A percentile compares a stretch with the other conserved stretches of the same genome.
phyloP scores from a whole-genome alignment of 2,329 filamentous ascomycete genomes.

The Diaporthe sp. region DNA sequence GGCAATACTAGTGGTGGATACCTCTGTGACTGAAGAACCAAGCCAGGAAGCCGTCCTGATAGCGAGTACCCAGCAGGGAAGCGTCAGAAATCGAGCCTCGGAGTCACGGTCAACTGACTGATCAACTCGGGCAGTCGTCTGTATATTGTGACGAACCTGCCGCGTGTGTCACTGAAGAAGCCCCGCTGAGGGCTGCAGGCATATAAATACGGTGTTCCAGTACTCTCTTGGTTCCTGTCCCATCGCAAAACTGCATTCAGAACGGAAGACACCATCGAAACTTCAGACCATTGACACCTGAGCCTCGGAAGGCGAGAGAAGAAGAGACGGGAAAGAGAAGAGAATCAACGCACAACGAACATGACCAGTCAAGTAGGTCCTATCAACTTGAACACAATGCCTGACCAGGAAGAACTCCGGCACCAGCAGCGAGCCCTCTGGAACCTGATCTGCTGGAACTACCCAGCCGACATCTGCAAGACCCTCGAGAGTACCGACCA shows the following conservation, averaged over 20 bases:
- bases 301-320: not conserved
- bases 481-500: not conserved
- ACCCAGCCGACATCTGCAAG: slow-evolving; percentile 32
- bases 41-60: not conserved
- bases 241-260: not conserved
- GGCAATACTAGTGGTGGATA: no score
- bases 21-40: not conserved
- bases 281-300: not conserved
- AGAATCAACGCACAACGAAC: not conserved
- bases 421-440: slow-evolving; percentile 32
- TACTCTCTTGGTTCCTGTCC: not conserved
- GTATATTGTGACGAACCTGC: not conserved
- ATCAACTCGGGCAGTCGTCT: not conserved
- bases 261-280: not conserved
- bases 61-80: not conserved
- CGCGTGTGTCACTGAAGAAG: not conserved
- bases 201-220: not conserved
- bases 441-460: slow-evolving; percentile 31
- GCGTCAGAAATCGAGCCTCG: not conserved
- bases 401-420: slow-evolving; percentile 1
- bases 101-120: not conserved
- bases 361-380: not conserved
- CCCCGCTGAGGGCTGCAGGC: no score
- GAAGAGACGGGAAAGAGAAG: not conserved
- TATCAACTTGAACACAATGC: not conserved